These are phyloP conservation scores for Fusarium verrucosum DNA, from an alignment of 2,329 filamentous ascomycete genomes.

Conservation along the genomic window DNA sequence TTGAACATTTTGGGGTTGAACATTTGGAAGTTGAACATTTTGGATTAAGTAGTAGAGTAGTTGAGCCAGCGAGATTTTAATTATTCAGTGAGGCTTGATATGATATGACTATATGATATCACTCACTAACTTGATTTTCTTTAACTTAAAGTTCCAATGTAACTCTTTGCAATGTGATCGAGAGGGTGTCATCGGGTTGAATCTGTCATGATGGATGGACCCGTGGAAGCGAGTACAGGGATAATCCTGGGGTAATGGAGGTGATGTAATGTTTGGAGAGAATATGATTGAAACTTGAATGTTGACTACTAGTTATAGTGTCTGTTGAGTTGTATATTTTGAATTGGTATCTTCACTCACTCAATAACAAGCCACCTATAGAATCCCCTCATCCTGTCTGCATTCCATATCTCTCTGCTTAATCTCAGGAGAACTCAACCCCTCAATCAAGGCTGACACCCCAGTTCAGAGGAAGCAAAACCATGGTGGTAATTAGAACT, in stretches of 20 bases:
- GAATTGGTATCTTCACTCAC: too few relatives aligned
- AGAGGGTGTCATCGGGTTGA: neutral
- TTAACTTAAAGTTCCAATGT: neutral
- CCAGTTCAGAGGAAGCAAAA: conserved; percentile 3
- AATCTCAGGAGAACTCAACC: neutral
- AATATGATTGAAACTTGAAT: neutral
- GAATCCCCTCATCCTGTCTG: too few relatives aligned
- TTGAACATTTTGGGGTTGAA: neutral
- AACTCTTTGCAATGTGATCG: neutral
- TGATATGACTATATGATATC: too few relatives aligned
- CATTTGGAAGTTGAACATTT: neutral
- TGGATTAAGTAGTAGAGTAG: neutral
- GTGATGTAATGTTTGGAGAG: conserved; percentile 21
- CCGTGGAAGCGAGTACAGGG: conserved; percentile 12
- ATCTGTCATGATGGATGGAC: conserved; percentile 22
- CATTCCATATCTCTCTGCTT: neutral
- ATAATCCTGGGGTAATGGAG: conserved; percentile 10
- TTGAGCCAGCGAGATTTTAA: conserved; percentile 4
- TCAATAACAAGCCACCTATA: too few relatives aligned
- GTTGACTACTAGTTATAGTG: neutral
- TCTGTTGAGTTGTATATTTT: too few relatives aligned
- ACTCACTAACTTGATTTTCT: neutral
- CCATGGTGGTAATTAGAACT: conserved; percentile 26
- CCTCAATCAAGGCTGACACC: conserved; percentile 32
- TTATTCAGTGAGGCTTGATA: neutral